Base-by-base conservation (phyloP, 805 yeast species). In the Pichia deserticola region DNA sequence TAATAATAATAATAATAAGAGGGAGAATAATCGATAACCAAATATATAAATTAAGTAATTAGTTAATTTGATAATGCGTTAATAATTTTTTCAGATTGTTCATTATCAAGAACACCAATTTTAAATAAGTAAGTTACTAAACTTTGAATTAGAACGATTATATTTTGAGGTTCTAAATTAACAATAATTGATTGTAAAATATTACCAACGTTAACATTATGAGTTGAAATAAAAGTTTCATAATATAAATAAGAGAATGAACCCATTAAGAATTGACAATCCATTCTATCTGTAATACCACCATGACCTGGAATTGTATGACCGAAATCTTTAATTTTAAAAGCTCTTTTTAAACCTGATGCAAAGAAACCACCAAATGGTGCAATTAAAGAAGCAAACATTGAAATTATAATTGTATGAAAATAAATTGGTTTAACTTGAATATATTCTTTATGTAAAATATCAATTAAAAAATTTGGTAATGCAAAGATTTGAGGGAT, bases 351-450 rank as follows among this genome's bases (percentile, higher is more conserved):
- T 59, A 93, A 75, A n/a, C 98, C 99, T 48, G 95, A 84, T 7
- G 98, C 98, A 61, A 93, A 93, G 67, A 93, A 93, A 1, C 99
- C 99, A 48, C 99, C 99, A 64, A 93, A 93, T 52, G 99, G 99
- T 4, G 99, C 99, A 66, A 93, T 84, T 56, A 93, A 76, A 0
- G 98, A 92, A 2, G 99, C 98, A 74, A 93, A 93, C 4, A 96
- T 85, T 13, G 97, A 95, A 52, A 92, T 71, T 40, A 84, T 77
- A 51, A 89, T 76, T 1, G 95, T 83, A 65, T 93, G 99, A 73
- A 90, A 78, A 67, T 92, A 89, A 46, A 93, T 82, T 44, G 99
- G 98, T 61, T 86, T 88, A 42, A 89, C 60, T 13, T 81, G 75
- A 15, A 89, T 64, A 33, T 72, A 73, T 11, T 78, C 79, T 36